Percentiles rank a stretch among this genome's conserved stretches.
Evolutionary conservation across 495 filamentous ascomycete genomes (phyloP).

Genomic region (Hypoxylon fuscum): DNA sequence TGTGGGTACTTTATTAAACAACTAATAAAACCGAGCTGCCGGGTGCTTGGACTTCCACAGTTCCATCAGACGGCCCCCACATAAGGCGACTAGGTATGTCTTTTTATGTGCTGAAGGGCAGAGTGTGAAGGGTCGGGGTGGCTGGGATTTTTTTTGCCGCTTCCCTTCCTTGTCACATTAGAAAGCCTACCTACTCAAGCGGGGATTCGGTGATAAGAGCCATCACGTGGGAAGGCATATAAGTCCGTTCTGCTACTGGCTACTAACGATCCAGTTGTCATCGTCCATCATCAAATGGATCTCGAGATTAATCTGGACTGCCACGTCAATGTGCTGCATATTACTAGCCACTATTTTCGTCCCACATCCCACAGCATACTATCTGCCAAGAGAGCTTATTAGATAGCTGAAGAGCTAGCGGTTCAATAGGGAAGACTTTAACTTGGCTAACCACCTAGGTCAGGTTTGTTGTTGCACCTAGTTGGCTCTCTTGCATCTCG

Average conservation of each 20-base stretch:
- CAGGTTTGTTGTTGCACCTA: conserved; percentile 15
- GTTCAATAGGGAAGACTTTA: too few relatives aligned
- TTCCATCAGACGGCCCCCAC: conserved; percentile 19
- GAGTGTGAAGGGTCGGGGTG: conserved; percentile 24
- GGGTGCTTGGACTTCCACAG: conserved; percentile 11
- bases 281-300: conserved; percentile 35
- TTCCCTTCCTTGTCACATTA: conserved; percentile 25
- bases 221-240: conserved; percentile 32
- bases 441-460: neutral
- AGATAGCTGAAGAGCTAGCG: conserved; percentile 20
- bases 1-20: conserved; percentile 31
- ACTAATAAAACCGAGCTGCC: conserved; percentile 22
- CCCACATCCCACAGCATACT: conserved; percentile 20
- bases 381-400: conserved; percentile 3
- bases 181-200: conserved; percentile 25
- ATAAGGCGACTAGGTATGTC: conserved; percentile 30
- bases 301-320: conserved; percentile 37
- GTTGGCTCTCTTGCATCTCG: conserved; percentile 18
- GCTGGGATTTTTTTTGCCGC: conserved; percentile 35
- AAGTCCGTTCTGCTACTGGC: conserved; percentile 23
- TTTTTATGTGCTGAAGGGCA: conserved; percentile 1
- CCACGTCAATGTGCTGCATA: conserved; percentile 38
- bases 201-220: conserved; percentile 31
- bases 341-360: conserved; percentile 23
- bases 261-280: conserved; percentile 20